Evolutionary conservation across 2,329 filamentous ascomycete genomes (phyloP).

Genomic region (Huntiella omanensis): DNA sequence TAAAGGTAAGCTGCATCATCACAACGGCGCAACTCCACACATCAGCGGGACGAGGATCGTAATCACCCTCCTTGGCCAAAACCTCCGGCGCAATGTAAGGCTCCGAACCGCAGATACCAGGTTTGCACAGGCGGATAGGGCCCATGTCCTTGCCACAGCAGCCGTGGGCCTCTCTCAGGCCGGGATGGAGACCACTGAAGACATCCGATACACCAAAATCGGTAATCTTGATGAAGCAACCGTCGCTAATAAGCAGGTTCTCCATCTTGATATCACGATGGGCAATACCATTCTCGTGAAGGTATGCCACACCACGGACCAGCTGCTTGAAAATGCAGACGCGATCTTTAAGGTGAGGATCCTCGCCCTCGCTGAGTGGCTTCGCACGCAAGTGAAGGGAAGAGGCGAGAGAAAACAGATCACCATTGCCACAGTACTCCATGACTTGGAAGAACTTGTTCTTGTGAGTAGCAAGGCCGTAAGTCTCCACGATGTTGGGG

Average conservation of each 20-base stretch:
- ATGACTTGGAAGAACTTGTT: slow-evolving; percentile 79
- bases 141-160: slow-evolving; percentile 57
- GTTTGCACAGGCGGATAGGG: slow-evolving; percentile 50
- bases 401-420: slow-evolving; percentile 57
- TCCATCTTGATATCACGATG: slow-evolving; percentile 85
- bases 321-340: slow-evolving; percentile 82
- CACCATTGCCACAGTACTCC: slow-evolving; percentile 74
- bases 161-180: slow-evolving; percentile 51
- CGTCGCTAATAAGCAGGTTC: slow-evolving; percentile 60
- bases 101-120: slow-evolving; percentile 67
- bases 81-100: slow-evolving; percentile 84
- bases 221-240: slow-evolving; percentile 74
- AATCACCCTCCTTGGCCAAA: slow-evolving; percentile 42
- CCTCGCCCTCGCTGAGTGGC: background rate
- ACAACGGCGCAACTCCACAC: slow-evolving; percentile 76
- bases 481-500: slow-evolving; percentile 69
- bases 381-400: slow-evolving; percentile 44
- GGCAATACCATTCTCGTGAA: slow-evolving; percentile 69
- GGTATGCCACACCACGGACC: slow-evolving; percentile 60
- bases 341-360: slow-evolving; percentile 36
- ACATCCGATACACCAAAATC: slow-evolving; percentile 84
- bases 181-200: slow-evolving; percentile 66
- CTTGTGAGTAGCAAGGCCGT: slow-evolving; percentile 55
- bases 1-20: slow-evolving; percentile 58
- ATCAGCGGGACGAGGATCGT: slow-evolving; percentile 62